Percentiles rank a stretch among this genome's conserved stretches.
These are phyloP conservation scores for Linum lewisii DNA, from an alignment of 345 rosid genomes.

Conservation along the genomic window DNA sequence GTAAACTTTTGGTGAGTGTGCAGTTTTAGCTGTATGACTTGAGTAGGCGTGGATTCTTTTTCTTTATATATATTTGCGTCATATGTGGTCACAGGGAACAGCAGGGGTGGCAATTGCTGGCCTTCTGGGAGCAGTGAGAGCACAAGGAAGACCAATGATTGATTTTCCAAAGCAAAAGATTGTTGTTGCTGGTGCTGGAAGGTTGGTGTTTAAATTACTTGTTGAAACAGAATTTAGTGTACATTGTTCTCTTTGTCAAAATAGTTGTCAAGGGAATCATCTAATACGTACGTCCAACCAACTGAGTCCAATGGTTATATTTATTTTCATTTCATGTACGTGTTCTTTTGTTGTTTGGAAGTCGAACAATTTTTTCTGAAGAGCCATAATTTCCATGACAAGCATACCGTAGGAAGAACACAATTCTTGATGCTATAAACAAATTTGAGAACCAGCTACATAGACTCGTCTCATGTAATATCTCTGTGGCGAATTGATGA, in stretches of 20 bases:
- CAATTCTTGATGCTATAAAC: no score
- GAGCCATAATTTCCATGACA: no score
- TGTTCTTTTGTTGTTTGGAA: not conserved
- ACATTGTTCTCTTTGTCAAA: not conserved
- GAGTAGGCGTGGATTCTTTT: not conserved
- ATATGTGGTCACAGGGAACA: slow-evolving; percentile 48
- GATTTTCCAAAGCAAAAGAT: slow-evolving; percentile 96
- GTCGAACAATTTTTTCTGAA: not conserved
- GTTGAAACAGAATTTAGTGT: not conserved
- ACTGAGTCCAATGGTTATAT: not conserved
- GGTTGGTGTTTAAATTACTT: slow-evolving; percentile 31
- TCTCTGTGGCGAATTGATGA: no score
- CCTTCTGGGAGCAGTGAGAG: slow-evolving; percentile 97
- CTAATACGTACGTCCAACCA: not conserved
- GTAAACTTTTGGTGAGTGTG: not conserved
- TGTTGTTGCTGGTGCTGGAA: slow-evolving; percentile 99
- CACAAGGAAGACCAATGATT: slow-evolving; percentile 93
- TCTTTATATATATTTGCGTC: not conserved
- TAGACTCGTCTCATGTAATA: no score
- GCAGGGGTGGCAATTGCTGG: slow-evolving; percentile 99
- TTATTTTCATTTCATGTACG: no score
- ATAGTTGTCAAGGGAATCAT: not conserved
- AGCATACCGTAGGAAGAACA: no score
- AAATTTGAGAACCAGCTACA: no score
- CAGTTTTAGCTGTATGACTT: not conserved